Base-by-base conservation (phyloP, 345 rosid genomes). In the Eucalyptus erythrocorys region DNA sequence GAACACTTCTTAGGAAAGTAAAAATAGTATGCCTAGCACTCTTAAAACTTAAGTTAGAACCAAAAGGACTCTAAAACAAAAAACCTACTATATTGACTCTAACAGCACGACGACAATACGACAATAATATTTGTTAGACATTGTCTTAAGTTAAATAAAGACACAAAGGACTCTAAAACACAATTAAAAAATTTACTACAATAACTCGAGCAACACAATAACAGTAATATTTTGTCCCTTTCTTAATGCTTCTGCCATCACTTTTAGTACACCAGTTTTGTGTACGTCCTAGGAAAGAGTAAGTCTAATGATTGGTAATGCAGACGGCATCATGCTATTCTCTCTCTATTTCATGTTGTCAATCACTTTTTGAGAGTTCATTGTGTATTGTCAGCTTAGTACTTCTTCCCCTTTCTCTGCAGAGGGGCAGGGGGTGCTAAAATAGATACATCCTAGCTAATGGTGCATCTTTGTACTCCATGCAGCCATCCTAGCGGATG, bases 401-500 rank as follows among this genome's bases (percentile, higher is more conserved):
- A 48, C 47, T 66, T 85, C 43, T 87, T 37, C 51, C 68, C 53
- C 80, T 88, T 49, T 68, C 48, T 53, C 86, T 66, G 79, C 84
- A 55, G 66, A 80, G 88, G 90, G 11, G 42, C 80, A 42, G 32
- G 81, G 30, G 81, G 66, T 40, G 48, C 81, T 86, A 55, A n/a
- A 61, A 27, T 86, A 32, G 57, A 71, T 51, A n/a, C 71, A 45
- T 89, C 87, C 64, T 85, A 17, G 61, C 61, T 91, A 87, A 45
- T 90, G 89, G 87, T 89, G 87, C 81, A 81, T 48, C 53, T 92
- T 90, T 92, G 71, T 89, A 26, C 90, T 85, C 42, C 42, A 42
- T 95, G 95, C 95, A 97, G 99, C 99, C 90, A 95, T 97, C 93
- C 92, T 97, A 92, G 99, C 99, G 15, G 99, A 97, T 92, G 99